Conservation (phyloP, 139 green algal genomes). For the Spirogloea muscicola region DNA sequence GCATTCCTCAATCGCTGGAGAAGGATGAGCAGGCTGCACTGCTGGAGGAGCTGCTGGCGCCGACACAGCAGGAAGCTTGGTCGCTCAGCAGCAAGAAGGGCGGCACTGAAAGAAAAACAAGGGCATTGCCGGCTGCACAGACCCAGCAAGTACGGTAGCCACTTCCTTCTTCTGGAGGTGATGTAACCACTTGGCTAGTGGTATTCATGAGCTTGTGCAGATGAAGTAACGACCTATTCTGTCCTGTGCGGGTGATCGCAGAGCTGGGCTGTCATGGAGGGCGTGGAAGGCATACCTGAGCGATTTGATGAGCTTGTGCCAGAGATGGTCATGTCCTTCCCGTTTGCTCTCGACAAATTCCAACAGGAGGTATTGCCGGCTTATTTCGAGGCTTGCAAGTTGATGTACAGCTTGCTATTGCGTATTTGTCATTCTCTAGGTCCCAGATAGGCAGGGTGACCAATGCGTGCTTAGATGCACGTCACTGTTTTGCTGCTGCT, state of each 20-base stretch:
- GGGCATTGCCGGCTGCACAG: background rate
- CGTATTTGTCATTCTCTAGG: background rate
- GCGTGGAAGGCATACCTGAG: constrained; percentile 5
- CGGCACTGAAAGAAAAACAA: too few species aligned
- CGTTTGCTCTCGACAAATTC: constrained; percentile 90
- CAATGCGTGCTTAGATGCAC: background rate
- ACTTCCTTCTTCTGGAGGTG: background rate
- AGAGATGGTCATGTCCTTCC: constrained; percentile 61
- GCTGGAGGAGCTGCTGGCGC: too few species aligned
- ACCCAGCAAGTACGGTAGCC: background rate
- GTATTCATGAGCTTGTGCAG: background rate
- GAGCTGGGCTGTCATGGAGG: constrained; percentile 44
- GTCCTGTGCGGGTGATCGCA: background rate
- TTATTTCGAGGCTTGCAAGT: background rate
- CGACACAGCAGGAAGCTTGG: too few species aligned
- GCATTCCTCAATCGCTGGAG: too few species aligned
- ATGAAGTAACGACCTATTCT: background rate
- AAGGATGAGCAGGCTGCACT: too few species aligned
- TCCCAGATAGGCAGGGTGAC: background rate
- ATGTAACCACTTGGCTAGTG: background rate
- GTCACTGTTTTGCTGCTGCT: background rate
- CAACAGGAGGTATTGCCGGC: constrained; percentile 69
- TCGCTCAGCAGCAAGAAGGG: too few species aligned
- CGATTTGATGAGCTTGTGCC: constrained; percentile 25
- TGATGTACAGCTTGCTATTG: background rate